Evolutionary conservation across 495 filamentous ascomycete species (phyloP).

Genomic region (Terfezia boudieri): DNA sequence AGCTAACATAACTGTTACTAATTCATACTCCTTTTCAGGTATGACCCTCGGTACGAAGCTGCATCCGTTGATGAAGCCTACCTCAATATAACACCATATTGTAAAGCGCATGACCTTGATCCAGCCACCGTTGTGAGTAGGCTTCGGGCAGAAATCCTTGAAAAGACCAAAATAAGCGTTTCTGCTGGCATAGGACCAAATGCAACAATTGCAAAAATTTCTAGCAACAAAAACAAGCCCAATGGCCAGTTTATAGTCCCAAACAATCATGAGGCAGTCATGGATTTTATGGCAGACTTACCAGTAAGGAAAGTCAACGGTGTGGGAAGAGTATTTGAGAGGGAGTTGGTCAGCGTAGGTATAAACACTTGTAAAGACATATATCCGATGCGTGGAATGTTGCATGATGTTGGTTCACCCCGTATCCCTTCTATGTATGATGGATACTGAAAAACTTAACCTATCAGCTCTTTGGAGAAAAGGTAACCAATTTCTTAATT

Average conservation of each 20-base stretch:
- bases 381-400: slow-evolving; percentile 18
- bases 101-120: slow-evolving; percentile 20
- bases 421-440: too few species aligned
- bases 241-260: slow-evolving; percentile 73
- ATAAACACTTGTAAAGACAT: slow-evolving; percentile 82
- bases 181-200: slow-evolving; percentile 91
- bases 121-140: not conserved
- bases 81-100: slow-evolving; percentile 68
- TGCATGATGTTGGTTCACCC: too few species aligned
- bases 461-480: slow-evolving; percentile 56
- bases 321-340: slow-evolving; percentile 78
- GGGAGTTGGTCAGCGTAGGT: slow-evolving; percentile 71
- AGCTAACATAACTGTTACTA: not conserved
- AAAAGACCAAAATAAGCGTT: slow-evolving; percentile 63
- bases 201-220: slow-evolving; percentile 55
- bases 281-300: slow-evolving; percentile 65
- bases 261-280: slow-evolving; percentile 44
- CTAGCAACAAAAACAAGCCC: slow-evolving; percentile 86
- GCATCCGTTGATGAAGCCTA: slow-evolving; percentile 93
- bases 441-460: slow-evolving; percentile 12
- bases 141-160: slow-evolving; percentile 50
- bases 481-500: slow-evolving; percentile 68
- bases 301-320: slow-evolving; percentile 84
- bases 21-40: not conserved
- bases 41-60: slow-evolving; percentile 78